Evolutionary conservation across 495 filamentous ascomycete genomes (phyloP), one percentile per base, ranked within the genome.

Genomic region (Penicillium diatomitis): DNA sequence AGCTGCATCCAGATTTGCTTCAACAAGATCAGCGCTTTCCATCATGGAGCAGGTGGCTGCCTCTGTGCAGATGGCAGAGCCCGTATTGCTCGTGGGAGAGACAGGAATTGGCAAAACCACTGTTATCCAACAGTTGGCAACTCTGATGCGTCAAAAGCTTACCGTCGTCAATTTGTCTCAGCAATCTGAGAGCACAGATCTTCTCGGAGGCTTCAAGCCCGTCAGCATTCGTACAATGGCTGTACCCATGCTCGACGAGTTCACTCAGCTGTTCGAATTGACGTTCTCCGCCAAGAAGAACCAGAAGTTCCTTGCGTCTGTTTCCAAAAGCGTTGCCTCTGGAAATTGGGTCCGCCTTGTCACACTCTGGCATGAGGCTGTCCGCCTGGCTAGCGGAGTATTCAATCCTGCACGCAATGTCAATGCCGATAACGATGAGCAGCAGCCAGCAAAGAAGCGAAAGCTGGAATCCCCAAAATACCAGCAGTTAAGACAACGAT

Each of bases 31-130:
- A 2, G 70, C 71, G 8, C 49, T 74, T 39, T 62, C 62, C 37
- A 60, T 72, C 4, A 75, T 97, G 52, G 92, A 99, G 60, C 87
- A 91, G 62, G 84, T 96, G 49, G 83, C 85, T 4, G 82, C 85
- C 31, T 83, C 90, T 2, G 78, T 96, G 9, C 80, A 85, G 48
- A 81, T 90, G 64, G 77, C 80, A 4, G 94, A 99, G 60, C 92
- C 94, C 2, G 78, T 95, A 6, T 68, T 99, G 30, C 80, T 99
- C 44, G 92, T 99, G 35, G 94, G 94, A 52, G 94, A 99, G 69
- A 99, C 94, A 3, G 94, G 94, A 68, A 95, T 92, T 43, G 94
- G 94, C 58, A 99, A 99, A 67, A 99, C 94, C 2, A 90, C 90
- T 2, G 83, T 91, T 8, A 82, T 99, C 39, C 94, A 99, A 60